Conservation (phyloP, 2,329 filamentous ascomycete species). For the Paramyrothecium roridum region DNA sequence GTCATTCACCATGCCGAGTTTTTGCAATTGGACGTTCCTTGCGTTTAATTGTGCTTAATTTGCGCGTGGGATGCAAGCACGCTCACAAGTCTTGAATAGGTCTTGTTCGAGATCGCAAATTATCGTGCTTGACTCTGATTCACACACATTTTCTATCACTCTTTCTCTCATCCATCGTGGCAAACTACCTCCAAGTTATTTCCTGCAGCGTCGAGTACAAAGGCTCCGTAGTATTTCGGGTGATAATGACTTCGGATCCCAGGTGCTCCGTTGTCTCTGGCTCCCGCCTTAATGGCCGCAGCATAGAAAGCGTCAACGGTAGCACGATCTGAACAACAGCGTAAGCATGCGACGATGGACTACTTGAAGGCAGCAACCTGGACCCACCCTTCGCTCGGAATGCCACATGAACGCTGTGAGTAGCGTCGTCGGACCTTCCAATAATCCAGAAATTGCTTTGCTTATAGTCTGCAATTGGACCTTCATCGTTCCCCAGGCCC, state of each 20-base stretch:
- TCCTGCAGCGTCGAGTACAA: constrained; percentile 45
- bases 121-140: no score
- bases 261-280: constrained; percentile 45
- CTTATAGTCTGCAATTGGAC: constrained; percentile 11
- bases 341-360: not conserved
- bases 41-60: no score
- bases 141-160: not conserved
- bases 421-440: constrained; percentile 6
- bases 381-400: constrained; percentile 25
- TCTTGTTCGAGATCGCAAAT: no score
- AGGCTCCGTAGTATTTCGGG: constrained; percentile 47
- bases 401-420: constrained; percentile 21
- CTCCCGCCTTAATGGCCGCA: constrained; percentile 36
- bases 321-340: constrained; percentile 26
- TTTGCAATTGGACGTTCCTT: no score
- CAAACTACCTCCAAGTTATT: constrained; percentile 49
- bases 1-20: no score
- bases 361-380: no score
- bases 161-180: not conserved
- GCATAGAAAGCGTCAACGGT: constrained; percentile 42
- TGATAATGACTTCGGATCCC: constrained; percentile 41
- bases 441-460: constrained; percentile 28
- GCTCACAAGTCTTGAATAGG: no score
- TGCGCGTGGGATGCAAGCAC: no score
- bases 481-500: constrained; percentile 23